A percentile compares a stretch with the other conserved stretches of the same genome.
These are phyloP conservation scores for Geum urbanum DNA, from an alignment of 306 rosid genomes.

Conservation along the genomic window DNA sequence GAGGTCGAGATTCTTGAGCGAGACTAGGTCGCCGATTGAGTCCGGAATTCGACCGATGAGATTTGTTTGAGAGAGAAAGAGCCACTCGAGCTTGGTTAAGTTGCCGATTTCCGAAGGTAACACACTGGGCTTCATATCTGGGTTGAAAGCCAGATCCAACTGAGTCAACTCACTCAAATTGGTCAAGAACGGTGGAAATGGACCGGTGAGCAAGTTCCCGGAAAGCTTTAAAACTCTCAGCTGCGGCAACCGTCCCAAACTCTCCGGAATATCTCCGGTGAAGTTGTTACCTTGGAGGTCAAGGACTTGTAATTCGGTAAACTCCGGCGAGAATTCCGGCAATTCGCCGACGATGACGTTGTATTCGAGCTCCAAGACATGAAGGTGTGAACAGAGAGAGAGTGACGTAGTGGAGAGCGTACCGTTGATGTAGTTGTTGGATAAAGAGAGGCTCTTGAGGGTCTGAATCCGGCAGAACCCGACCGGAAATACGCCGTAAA, in stretches of 20 bases:
- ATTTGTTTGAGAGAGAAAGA: conserved; percentile 26
- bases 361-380: conserved; percentile 38
- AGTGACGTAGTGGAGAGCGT: conserved; percentile 37
- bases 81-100: conserved; percentile 39
- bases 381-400: conserved; percentile 56
- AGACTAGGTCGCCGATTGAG: conserved; percentile 55
- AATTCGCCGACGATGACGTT: conserved; percentile 50
- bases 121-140: conserved; percentile 30
- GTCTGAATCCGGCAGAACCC: conserved; percentile 60
- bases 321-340: conserved; percentile 52
- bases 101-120: conserved; percentile 70
- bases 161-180: conserved; percentile 53
- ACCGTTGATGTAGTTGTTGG: conserved; percentile 33
- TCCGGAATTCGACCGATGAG: conserved; percentile 57
- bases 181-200: conserved; percentile 57
- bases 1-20: conserved; percentile 56
- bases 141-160: conserved; percentile 39
- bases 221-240: conserved; percentile 36
- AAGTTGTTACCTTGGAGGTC: conserved; percentile 64
- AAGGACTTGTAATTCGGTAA: conserved; percentile 31
- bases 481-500: conserved; percentile 56
- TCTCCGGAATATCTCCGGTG: conserved; percentile 58
- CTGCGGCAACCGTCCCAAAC: conserved; percentile 41
- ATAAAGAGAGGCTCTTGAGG: conserved; percentile 48
- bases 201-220: conserved; percentile 47